Percentiles rank a stretch among this genome's conserved stretches.
Evolutionary conservation across 805 yeast species (phyloP).

Genomic region (Ogataea kodamae): DNA sequence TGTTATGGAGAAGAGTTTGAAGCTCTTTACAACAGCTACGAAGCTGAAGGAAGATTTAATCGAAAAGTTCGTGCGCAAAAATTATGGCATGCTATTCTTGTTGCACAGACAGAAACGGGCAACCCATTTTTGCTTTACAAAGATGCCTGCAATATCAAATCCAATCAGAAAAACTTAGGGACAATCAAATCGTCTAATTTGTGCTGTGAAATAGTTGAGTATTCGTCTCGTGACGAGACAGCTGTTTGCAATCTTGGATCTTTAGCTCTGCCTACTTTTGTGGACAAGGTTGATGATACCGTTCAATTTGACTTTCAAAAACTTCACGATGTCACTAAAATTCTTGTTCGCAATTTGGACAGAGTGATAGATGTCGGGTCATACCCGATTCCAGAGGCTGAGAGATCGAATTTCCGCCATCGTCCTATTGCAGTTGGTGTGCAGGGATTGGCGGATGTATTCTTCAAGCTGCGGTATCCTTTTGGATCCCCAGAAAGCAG

Average conservation of each 20-base stretch:
- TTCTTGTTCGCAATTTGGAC: conserved; percentile 75
- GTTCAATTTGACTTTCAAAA: conserved; percentile 65
- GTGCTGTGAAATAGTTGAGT: conserved; percentile 93
- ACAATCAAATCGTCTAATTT: conserved; percentile 88
- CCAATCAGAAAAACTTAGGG: conserved; percentile 91
- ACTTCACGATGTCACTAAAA: conserved; percentile 74
- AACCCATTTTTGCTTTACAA: conserved; percentile 93
- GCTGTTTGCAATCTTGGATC: conserved; percentile 97
- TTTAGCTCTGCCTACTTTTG: conserved; percentile 78
- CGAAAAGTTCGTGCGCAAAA: conserved; percentile 78
- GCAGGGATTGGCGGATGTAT: conserved; percentile 94
- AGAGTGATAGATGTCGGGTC: conserved; percentile 77
- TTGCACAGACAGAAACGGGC: conserved; percentile 95
- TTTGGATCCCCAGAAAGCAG: conserved; percentile 82
- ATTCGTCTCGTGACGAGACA: conserved; percentile 85
- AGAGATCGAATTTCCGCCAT: conserved; percentile 70
- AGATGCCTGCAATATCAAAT: conserved; percentile 83
- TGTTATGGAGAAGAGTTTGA: conserved; percentile 83
- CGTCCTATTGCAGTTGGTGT: conserved; percentile 97
- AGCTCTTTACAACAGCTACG: conserved; percentile 67
- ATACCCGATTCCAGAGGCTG: conserved; percentile 81
- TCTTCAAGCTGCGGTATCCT: conserved; percentile 74
- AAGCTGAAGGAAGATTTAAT: conserved; percentile 60
- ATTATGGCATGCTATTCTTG: conserved; percentile 84
- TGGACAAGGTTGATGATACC: conserved; percentile 40